Percentiles rank a stretch among this genome's conserved stretches.
These are phyloP conservation scores for Wickerhamomyces hampshirensis DNA, from an alignment of 805 yeast species.

Conservation along the genomic window DNA sequence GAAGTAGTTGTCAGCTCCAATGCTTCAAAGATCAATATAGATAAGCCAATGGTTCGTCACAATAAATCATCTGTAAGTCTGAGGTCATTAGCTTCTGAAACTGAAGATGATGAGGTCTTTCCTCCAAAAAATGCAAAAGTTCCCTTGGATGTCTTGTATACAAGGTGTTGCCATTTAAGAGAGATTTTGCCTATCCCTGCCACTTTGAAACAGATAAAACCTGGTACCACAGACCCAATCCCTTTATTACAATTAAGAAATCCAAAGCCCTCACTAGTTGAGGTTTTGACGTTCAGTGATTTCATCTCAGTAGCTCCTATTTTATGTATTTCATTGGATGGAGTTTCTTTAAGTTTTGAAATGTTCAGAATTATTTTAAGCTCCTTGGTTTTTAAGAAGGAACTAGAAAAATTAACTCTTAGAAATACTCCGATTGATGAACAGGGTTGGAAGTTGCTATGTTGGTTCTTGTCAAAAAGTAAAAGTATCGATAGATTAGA, in stretches of 20 bases:
- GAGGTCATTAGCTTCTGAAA: slow-evolving; percentile 11
- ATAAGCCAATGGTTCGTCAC: slow-evolving; percentile 39
- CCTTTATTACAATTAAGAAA: slow-evolving; percentile 72
- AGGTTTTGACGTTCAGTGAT: slow-evolving; percentile 81
- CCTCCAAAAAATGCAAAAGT: slow-evolving; percentile 29
- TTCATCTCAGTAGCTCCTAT: slow-evolving; percentile 84
- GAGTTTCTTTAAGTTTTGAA: slow-evolving; percentile 65
- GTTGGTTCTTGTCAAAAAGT: slow-evolving; percentile 71
- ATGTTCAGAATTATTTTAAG: slow-evolving; percentile 69
- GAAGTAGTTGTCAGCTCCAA: slow-evolving; percentile 30
- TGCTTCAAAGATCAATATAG: slow-evolving; percentile 34
- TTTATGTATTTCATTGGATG: slow-evolving; percentile 72
- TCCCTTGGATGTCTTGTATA: slow-evolving; percentile 70
- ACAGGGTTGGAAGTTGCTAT: slow-evolving; percentile 77
- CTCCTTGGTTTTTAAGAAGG: slow-evolving; percentile 56
- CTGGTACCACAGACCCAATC: slow-evolving; percentile 78
- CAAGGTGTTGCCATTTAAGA: slow-evolving; percentile 88
- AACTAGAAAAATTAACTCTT: slow-evolving; percentile 67
- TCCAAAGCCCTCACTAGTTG: slow-evolving; percentile 85
- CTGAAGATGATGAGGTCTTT: slow-evolving; percentile 20
- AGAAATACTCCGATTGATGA: slow-evolving; percentile 73
- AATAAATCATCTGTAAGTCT: slow-evolving; percentile 27
- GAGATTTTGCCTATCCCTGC: slow-evolving; percentile 93
- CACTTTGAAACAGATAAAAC: slow-evolving; percentile 70
- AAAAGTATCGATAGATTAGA: slow-evolving; percentile 55